Evolutionary conservation across 768 basidiomycete species (phyloP), one percentile per base, ranked within the genome.

Genomic region (Suillus bovinus): DNA sequence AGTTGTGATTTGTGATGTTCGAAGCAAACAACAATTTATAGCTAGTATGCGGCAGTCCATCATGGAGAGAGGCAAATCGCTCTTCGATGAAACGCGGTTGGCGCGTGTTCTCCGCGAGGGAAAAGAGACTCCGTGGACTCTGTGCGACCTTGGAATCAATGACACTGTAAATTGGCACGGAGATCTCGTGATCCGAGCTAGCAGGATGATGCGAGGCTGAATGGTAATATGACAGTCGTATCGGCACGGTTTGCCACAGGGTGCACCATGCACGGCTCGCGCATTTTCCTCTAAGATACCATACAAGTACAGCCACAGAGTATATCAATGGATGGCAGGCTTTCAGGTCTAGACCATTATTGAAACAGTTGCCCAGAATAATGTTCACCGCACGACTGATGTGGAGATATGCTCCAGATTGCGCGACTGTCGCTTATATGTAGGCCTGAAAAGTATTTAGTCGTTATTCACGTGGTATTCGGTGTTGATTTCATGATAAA

Each of bases 1-100:
- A 84, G 73, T 71, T 74, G 79, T 82, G 68, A 71, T 75, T 64
- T 58, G 42, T 61, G 60, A 58, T 61, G 29, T 39, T 46, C 42
- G 61, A 47, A 59, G 53, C 49, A 54, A 50, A 47, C 41, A 59
- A 61, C 41, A 60, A 39, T 74, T 73, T 74, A 74, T 74, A 74
- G 53, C 58, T 62, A 61, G 4, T 9, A 56, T 61, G 6, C 39
- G 54, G 58, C 39, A 56, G 58, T 60, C 62, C 65, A 62, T 60
- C 60, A 46, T 62, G 56, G 61, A 59, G 64, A 52, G 56, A 54
- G 20, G 58, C 52, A 54, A 39, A 39, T 34, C 59, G 50, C 54
- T 59, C 59, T 61, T 66, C 34, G 47, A 53, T 60, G 20, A 56
- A 75, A 74, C 50, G 73, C 71, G 70, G 73, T 57, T 56, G 33